Percentiles rank a stretch among this genome's conserved stretches.
Conservation (phyloP, 495 filamentous ascomycete species). For the Tetracladium setigerum region DNA sequence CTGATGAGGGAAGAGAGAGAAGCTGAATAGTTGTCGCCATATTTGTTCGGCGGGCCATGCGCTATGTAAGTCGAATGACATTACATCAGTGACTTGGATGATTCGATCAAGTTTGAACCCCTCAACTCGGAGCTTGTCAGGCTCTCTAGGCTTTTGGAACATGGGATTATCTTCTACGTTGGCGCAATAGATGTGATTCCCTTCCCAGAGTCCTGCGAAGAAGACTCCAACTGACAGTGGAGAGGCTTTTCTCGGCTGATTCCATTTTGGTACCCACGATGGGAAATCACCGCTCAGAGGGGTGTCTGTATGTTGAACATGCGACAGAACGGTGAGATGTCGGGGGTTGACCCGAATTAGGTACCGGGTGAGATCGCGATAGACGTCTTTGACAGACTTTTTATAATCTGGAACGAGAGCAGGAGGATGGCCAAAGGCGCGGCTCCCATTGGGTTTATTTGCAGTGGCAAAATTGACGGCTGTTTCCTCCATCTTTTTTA, state of each 20-base stretch:
- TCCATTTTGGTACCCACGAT: constrained; percentile 12
- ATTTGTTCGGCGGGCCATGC: constrained; percentile 3
- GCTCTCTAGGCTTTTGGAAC: not conserved
- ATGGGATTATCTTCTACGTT: constrained; percentile 3
- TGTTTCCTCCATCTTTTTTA: no score
- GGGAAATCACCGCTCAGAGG: constrained; percentile 1
- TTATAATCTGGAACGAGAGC: constrained; percentile 8
- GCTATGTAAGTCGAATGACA: not conserved
- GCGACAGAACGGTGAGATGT: constrained; percentile 10
- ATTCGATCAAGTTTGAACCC: constrained; percentile 8
- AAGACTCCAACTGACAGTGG: constrained; percentile 8
- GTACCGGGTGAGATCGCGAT: constrained; percentile 9
- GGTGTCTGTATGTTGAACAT: constrained; percentile 13
- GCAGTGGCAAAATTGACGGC: not conserved
- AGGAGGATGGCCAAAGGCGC: constrained; percentile 1
- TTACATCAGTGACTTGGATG: not conserved
- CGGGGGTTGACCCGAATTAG: constrained; percentile 1
- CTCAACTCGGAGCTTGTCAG: constrained; percentile 2
- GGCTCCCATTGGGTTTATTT: not conserved
- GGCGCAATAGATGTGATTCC: not conserved
- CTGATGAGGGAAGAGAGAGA: constrained; percentile 8
- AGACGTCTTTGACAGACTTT: constrained; percentile 12
- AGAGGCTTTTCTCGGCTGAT: constrained; percentile 3
- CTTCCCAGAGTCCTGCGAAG: constrained; percentile 3
- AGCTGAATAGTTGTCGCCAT: constrained; percentile 7